Evolutionary conservation across 106 monocot genomes (phyloP).

Genomic region (Dendrobium chrysotoxum): DNA sequence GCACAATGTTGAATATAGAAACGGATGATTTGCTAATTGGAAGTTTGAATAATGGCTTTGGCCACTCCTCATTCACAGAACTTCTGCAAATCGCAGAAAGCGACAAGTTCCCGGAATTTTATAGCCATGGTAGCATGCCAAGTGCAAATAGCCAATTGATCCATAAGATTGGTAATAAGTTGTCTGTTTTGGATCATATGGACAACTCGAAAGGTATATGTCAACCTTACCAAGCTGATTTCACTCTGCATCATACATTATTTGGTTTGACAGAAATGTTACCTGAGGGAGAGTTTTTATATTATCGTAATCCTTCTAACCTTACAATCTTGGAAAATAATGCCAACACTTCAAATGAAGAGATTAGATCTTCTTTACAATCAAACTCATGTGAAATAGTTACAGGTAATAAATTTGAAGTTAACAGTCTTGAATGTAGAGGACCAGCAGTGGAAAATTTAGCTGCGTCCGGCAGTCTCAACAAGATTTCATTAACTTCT

Average conservation of each 20-base stretch:
- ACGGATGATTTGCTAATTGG: constrained; percentile 12
- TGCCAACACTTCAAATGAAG: background rate
- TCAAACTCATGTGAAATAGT: constrained; percentile 10
- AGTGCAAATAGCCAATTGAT: background rate
- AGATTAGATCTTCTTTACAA: constrained; percentile 9
- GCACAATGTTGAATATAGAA: constrained; percentile 12
- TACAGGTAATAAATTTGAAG: constrained; percentile 5
- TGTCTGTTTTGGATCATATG: background rate
- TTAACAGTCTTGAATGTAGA: background rate
- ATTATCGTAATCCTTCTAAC: constrained; percentile 1
- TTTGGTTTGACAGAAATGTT: background rate
- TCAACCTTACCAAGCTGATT: background rate
- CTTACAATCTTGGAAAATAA: background rate
- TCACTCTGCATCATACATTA: background rate
- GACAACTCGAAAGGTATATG: constrained; percentile 3
- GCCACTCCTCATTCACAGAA: constrained; percentile 44
- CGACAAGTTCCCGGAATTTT: constrained; percentile 13
- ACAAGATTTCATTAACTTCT: background rate
- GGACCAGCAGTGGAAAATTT: constrained; percentile 5
- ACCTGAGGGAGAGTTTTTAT: constrained; percentile 1
- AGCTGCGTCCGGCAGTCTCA: background rate
- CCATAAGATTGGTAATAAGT: background rate
- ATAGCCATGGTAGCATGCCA: background rate
- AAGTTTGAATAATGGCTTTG: constrained; percentile 15
- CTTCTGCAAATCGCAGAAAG: constrained; percentile 50